A percentile compares a stretch with the other conserved stretches of the same genome.
Conservation (phyloP, 208 protist genomes). For the Angomonas desouzai region DNA sequence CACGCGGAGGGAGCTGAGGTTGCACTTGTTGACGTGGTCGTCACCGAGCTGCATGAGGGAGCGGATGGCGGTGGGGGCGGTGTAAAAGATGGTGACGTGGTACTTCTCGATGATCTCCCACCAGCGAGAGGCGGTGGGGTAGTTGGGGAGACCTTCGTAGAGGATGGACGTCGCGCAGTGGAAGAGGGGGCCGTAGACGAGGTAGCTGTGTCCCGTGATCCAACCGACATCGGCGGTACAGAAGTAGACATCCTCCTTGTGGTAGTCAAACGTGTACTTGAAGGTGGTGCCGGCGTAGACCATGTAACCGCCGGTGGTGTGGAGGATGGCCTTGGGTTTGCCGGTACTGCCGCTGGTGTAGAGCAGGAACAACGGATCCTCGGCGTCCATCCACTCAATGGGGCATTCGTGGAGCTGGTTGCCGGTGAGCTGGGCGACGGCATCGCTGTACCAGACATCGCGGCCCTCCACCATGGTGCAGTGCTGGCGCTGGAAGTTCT, state of each 20-base stretch:
- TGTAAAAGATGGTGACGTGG: conserved; percentile 97
- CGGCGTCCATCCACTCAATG: conserved; percentile 88
- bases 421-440: conserved; percentile 24
- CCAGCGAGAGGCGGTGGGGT: conserved; percentile 82
- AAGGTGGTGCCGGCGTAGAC: conserved; percentile 91
- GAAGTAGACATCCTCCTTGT: conserved; percentile 94
- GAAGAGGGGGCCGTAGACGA: conserved; percentile 97
- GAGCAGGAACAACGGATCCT: conserved; percentile 97
- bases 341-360: conserved; percentile 98
- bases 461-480: conserved; percentile 53
- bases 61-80: conserved; percentile 95
- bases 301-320: conserved; percentile 94
- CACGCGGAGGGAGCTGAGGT: conserved; percentile 83
- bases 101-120: conserved; percentile 95
- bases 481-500: conserved; percentile 36
- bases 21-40: conserved; percentile 55
- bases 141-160: conserved; percentile 94
- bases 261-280: conserved; percentile 95
- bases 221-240: conserved; percentile 91
- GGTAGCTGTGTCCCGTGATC: conserved; percentile 98
- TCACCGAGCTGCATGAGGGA: conserved; percentile 34
- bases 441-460: conserved; percentile 77
- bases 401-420: conserved; percentile 30
- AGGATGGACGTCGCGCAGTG: conserved; percentile 95
- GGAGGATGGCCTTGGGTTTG: conserved; percentile 95